Evolutionary conservation across 2,329 filamentous ascomycete species (phyloP), one percentile per base, ranked within the genome.

Genomic region (Tetracladium maxilliforme): DNA sequence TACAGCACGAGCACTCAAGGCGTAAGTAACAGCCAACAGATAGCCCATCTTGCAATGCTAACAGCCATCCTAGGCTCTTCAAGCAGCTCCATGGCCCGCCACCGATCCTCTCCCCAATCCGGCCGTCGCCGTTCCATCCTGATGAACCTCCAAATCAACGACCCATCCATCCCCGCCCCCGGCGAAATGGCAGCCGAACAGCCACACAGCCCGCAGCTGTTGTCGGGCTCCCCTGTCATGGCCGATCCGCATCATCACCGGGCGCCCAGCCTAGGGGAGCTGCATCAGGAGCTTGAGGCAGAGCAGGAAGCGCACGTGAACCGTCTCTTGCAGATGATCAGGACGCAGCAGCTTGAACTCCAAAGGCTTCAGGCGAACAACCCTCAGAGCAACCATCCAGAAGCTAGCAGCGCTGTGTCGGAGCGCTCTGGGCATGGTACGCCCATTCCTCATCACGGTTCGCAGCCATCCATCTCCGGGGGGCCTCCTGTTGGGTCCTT

Each of bases 291-390:
- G 48, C 58, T 84, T 3, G 78, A 84, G 47, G 76, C 72, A 26
- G 78, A 84, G 50, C 77, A 83, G 44, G 78, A 84, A 42, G 74
- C 70, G 14, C 77, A 83, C 49, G 78, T 84, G 71, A 86, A 86
- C 43, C 71, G 80, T 8, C 64, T 87, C 3, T 59, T 87, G 22
- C 66, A 69, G 31, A 77, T 82, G 68, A 86, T 87, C 40, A 67
- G 77, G 28, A 61, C 72, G 26, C 76, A 86, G 42, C 80, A 84
- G 43, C 56, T 75, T 21, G 75, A 83, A 37, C 64, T 81, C 16
- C 61, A 68, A 32, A 60, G 68, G 23, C 59, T 76, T 12, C 67
- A 69, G 41, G 51, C 56, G 18, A 19, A 9, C 9, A 19, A 54
- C 61, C 32, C 44, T 48, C 17, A 45, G 33, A 15, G 38, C 48